These are phyloP conservation scores for Climacium dendroides DNA, from an alignment of 225 moss, liverwort and hornwort species.

Conservation along the genomic window DNA sequence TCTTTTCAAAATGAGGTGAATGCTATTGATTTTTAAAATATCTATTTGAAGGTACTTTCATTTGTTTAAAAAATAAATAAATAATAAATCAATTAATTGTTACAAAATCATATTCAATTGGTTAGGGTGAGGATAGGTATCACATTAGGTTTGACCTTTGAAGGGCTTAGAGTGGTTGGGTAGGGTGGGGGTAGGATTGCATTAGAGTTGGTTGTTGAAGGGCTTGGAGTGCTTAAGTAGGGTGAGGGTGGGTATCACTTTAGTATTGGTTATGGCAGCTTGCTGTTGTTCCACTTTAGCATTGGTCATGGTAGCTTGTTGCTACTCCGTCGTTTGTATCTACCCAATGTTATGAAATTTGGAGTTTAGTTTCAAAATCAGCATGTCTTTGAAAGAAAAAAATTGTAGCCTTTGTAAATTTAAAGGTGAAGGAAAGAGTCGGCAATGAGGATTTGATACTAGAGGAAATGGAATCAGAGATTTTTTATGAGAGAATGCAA, in stretches of 20 bases:
- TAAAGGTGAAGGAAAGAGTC: not conserved
- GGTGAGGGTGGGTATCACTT: rapidly evolving
- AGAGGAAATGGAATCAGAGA: rapidly evolving
- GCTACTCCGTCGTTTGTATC: rapidly evolving
- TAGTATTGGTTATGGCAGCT: not conserved
- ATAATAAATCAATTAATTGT: no score
- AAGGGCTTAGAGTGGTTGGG: no score
- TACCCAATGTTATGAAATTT: not conserved
- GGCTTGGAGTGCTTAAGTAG: not conserved
- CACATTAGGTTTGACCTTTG: no score
- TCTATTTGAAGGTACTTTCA: no score
- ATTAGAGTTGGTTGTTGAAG: rapidly evolving
- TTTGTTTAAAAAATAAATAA: no score
- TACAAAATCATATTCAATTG: no score
- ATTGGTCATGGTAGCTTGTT: rapidly evolving
- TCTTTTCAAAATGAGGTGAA: no score
- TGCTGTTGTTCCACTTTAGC: not conserved
- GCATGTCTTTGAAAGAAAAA: not conserved
- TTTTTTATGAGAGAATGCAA: not conserved
- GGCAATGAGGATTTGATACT: no score
- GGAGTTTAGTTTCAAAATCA: not conserved
- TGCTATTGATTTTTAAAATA: no score
- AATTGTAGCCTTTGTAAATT: not conserved
- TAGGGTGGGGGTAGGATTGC: no score
- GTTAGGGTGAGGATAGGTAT: no score